Evolutionary conservation across 1,284 basidiomycete genomes (phyloP), one percentile per base, ranked within the genome.

Genomic region (Agroathelia rolfsii): DNA sequence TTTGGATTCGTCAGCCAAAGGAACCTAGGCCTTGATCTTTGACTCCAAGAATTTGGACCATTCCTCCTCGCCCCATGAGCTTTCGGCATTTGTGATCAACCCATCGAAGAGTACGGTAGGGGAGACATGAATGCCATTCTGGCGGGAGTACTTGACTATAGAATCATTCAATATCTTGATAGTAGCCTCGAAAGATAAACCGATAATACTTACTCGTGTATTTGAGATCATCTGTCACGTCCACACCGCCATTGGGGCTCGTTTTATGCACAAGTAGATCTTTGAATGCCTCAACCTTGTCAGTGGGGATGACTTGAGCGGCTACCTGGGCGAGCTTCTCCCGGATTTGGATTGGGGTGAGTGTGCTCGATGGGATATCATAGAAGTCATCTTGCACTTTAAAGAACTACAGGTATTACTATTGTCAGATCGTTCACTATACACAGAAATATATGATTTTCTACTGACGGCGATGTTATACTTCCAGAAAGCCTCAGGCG

Each of bases 91-190:
- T 13, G 77, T 84, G 37, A 90, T 55, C 20, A 97, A 61, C 5
- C 93, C 93, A 49, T 92, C 82, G 74, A 81, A 87, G 3, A 90
- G 59, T 1, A 74, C 82, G 6, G 89, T 89, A 2, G 92, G 90
- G 19, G 89, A 93, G 32, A 94, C 87, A 47, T 95, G 92, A 33
- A 95, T 77, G 4, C 85, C 69, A 44, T 95, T 95, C 64, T 95
- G 92, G 41, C 92, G 69, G 5, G 86, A 77, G 51, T 84, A 80
- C 59, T 94, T 94, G 62, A 90, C 78, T 82, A 42, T 21, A 36
- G 20, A 30, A 18, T 5, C 16, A 10, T 19, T 35, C 14, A 30
- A 13, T 34, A 18, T 28, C 25, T n/a, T 15, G 24, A 20, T 10
- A 37, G 22, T n/a, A 24, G 23, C 14, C 26, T 35, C 11, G 18